These are phyloP conservation scores for Trichopus zeylanicus DNA, from an alignment of 116 monocot genomes.

Conservation along the genomic window DNA sequence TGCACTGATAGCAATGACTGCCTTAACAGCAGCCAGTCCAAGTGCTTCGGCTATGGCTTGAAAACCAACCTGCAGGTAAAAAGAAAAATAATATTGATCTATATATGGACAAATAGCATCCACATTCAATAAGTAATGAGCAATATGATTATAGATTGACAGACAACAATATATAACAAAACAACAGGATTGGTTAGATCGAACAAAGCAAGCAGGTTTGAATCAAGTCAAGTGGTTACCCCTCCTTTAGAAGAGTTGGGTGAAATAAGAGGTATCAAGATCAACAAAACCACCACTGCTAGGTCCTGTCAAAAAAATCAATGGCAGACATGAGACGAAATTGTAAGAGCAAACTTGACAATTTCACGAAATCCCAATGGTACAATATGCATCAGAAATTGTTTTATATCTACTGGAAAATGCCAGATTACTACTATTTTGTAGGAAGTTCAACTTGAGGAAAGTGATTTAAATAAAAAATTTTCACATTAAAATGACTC, in stretches of 20 bases:
- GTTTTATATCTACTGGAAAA: too few species aligned
- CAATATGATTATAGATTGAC: not conserved
- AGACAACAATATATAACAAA: too few species aligned
- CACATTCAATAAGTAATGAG: not conserved
- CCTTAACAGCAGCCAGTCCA: constrained; percentile 92
- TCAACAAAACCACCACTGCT: constrained; percentile 93
- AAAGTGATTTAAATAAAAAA: too few species aligned
- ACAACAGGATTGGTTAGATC: not conserved
- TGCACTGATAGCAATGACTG: constrained; percentile 83
- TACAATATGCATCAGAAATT: too few species aligned
- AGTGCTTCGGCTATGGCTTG: constrained; percentile 99
- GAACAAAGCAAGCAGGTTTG: not conserved
- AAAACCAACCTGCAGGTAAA: constrained; percentile 72
- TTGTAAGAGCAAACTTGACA: not conserved
- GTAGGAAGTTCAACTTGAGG: too few species aligned
- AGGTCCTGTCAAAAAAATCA: constrained; percentile 51
- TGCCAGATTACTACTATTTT: too few species aligned
- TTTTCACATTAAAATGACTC: too few species aligned
- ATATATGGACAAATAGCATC: not conserved
- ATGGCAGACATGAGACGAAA: constrained; percentile 2
- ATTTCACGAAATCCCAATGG: not conserved
- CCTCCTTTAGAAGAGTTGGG: constrained; percentile 99
- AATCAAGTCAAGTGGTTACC: constrained; percentile 39
- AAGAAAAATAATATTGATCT: not conserved
- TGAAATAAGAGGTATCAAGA: constrained; percentile 95